phyloP scores from a whole-genome alignment of 1,139 yeast species.

The Lodderomyces beijingensis region DNA sequence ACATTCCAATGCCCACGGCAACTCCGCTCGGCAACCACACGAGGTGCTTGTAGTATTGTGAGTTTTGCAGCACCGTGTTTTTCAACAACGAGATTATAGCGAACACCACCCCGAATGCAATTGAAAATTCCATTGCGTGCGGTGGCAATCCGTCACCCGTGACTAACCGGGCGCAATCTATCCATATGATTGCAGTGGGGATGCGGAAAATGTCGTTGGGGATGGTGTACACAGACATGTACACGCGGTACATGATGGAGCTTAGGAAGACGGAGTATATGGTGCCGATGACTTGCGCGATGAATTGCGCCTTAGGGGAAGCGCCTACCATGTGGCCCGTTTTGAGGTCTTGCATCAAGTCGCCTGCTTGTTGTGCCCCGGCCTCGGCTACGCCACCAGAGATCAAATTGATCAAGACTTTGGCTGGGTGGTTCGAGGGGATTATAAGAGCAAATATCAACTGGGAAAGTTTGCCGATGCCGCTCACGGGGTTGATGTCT shows the following conservation, averaged over 20 bases:
- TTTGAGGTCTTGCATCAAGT: conserved; percentile 92
- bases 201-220: conserved; percentile 79
- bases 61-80: conserved; percentile 43
- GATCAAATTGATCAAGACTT: conserved; percentile 76
- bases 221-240: conserved; percentile 75
- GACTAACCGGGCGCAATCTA: conserved; percentile 89
- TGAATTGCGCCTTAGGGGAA: conserved; percentile 85
- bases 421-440: conserved; percentile 75
- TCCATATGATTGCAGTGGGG: conserved; percentile 96
- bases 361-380: conserved; percentile 99
- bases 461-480: conserved; percentile 92
- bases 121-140: conserved; percentile 60
- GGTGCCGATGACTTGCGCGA: conserved; percentile 87
- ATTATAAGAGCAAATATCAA: conserved; percentile 76
- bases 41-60: conserved; percentile 38
- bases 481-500: conserved; percentile 93
- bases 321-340: conserved; percentile 93
- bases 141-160: conserved; percentile 91
- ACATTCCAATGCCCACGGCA: conserved; percentile 95
- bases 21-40: conserved; percentile 85
- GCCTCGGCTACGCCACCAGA: conserved; percentile 99
- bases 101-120: conserved; percentile 64
- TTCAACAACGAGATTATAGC: conserved; percentile 65
- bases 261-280: conserved; percentile 76
- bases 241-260: conserved; percentile 75